Conservation (phyloP, 495 filamentous ascomycete genomes). For the Penicillium odoratum region DNA sequence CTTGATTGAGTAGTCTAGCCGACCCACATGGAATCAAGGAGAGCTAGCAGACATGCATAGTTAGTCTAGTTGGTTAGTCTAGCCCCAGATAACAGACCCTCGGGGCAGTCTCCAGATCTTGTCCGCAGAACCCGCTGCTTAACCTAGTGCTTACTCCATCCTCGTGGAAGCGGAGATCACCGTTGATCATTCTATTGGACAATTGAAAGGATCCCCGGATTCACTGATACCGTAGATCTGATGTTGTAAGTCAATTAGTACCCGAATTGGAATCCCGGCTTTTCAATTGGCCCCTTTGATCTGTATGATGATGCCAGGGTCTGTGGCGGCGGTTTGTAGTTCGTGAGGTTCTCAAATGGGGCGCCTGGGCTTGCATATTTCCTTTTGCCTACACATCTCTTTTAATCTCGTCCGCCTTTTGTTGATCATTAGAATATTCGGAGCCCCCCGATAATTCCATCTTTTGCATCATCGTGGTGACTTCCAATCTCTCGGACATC, state of each 20-base stretch:
- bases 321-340: not conserved
- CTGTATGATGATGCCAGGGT: not conserved
- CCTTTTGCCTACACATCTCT: not conserved
- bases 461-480: not conserved
- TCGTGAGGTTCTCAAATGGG: not conserved
- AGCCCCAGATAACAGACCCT: not conserved
- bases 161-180: conserved; percentile 19
- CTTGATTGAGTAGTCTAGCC: not conserved
- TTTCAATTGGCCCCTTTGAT: not conserved
- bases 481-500: not conserved
- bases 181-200: conserved; percentile 17
- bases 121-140: not conserved
- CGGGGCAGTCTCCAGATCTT: conserved; percentile 7
- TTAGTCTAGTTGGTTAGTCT: not conserved
- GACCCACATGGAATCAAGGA: not conserved
- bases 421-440: not conserved
- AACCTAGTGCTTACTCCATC: not conserved
- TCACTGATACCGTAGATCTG: conserved; percentile 3
- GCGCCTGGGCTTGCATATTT: not conserved
- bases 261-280: not conserved
- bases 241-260: conserved; percentile 3
- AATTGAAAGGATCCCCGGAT: conserved; percentile 17
- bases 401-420: not conserved
- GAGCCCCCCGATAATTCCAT: not conserved
- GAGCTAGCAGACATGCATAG: not conserved